These are phyloP conservation scores for Cercospora sesami DNA, from an alignment of 2,329 filamentous ascomycete species.

Conservation along the genomic window DNA sequence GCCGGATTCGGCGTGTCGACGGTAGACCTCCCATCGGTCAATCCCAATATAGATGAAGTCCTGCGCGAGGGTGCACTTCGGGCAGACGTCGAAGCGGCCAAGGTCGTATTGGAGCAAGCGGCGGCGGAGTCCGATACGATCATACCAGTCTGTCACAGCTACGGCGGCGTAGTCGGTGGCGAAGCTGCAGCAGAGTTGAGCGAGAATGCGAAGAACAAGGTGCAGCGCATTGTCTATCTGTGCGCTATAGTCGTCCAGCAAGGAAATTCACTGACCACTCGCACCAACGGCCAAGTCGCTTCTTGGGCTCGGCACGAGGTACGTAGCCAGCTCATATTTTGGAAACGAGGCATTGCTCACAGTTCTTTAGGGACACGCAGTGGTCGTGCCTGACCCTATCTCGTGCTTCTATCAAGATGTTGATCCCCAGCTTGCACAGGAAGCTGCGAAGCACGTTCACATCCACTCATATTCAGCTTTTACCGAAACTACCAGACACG, in stretches of 20 bases:
- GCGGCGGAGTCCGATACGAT: constrained; percentile 21
- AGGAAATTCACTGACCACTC: constrained; percentile 4
- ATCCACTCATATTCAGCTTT: constrained; percentile 18
- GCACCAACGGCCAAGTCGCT: constrained; percentile 8
- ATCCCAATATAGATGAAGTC: background rate
- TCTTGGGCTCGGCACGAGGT: constrained; percentile 19
- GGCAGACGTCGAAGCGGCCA: constrained; percentile 23
- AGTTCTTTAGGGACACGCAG: constrained; percentile 2
- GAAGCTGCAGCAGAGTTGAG: constrained; percentile 26
- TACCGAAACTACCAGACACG: constrained; percentile 10
- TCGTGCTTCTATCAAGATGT: constrained; percentile 26
- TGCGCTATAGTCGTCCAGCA: constrained; percentile 23
- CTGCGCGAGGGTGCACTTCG: constrained; percentile 7
- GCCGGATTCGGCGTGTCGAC: constrained; percentile 23
- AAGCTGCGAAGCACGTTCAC: constrained; percentile 19
- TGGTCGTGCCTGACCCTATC: constrained; percentile 19
- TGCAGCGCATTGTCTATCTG: constrained; percentile 22
- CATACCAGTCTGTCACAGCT: constrained; percentile 27
- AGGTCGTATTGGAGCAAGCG: constrained; percentile 21
- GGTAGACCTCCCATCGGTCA: constrained; percentile 22
- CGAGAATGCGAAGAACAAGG: constrained; percentile 16
- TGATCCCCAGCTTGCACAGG: constrained; percentile 18
- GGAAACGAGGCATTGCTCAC: background rate
- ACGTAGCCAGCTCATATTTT: background rate
- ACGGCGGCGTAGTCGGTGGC: constrained; percentile 25